Evolutionary conservation across 2,329 filamentous ascomycete genomes (phyloP), one percentile per base, ranked within the genome.

Genomic region (Epichloe glyceriae): DNA sequence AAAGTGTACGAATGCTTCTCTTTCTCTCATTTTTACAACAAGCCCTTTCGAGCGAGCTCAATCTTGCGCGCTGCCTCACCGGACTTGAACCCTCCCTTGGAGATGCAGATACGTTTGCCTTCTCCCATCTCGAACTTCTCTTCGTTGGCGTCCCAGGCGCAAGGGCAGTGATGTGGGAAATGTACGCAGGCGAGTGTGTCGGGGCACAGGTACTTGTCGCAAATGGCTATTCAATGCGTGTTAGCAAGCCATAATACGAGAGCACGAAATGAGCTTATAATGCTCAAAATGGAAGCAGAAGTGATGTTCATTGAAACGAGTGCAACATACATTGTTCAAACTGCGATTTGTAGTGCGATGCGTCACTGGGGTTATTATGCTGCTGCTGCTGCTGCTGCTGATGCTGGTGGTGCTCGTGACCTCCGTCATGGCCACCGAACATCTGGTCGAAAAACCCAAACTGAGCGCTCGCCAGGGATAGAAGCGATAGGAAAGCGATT

Each of bases 381-480:
- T 80, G 78, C 44, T 8, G 22, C 22, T 7, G 19, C 19, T 19
- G 22, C 7, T 71, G 66, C 46, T 77, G 68, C 57, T 80, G 76
- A 52, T 79, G 73, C 12, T 73, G 70, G 45, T 46, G 45, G 12
- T 65, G 62, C 44, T 63, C 65, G 44, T 65, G 66, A 54, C 70
- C 70, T 53, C 75, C 69, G 53, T 49, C 41, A 42, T 75, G 74
- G 57, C 79, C 79, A 59, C 81, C 78, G 67, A 98, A 97, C 88
- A 97, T 95, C 61, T 97, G 88, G 66, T 96, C 90, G 70, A 97
- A 98, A 78, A 98, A 95, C 56, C 63, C 85, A 67, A 97, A 97
- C 70, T 97, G 91, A 11, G 88, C 88, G 52, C 77, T 72, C 4
- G 75, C 81, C 15, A 79, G 68, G 54, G 79, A 70, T 53, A 87